A percentile compares a stretch with the other conserved stretches of the same genome.
Conservation (phyloP, 2,329 filamentous ascomycete genomes). For the Aspergillus versicolor region DNA sequence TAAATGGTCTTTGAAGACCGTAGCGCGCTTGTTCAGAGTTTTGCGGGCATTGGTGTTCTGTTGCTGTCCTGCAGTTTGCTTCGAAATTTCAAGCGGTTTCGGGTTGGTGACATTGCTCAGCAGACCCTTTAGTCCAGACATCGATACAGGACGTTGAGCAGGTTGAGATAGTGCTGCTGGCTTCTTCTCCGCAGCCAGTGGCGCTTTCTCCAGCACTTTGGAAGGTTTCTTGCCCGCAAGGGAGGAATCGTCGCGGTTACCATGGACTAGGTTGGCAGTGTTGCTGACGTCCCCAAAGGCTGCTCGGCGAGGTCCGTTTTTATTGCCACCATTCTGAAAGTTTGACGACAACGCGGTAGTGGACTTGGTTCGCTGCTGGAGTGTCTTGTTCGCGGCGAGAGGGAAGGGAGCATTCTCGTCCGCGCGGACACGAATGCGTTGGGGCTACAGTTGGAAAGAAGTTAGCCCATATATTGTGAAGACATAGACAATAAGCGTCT, state of each 20-base stretch:
- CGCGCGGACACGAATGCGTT: slow-evolving; percentile 62
- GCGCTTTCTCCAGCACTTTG: slow-evolving; percentile 31
- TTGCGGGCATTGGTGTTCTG: slow-evolving; percentile 46
- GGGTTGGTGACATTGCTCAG: slow-evolving; percentile 33
- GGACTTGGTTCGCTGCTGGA: slow-evolving; percentile 83
- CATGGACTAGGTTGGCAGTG: slow-evolving; percentile 43
- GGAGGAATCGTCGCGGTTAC: slow-evolving; percentile 57
- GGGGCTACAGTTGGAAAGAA: slow-evolving; percentile 56
- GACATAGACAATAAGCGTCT: background rate
- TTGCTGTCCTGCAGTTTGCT: slow-evolving; percentile 30
- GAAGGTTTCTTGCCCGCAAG: slow-evolving; percentile 48
- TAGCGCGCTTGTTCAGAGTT: slow-evolving; percentile 52
- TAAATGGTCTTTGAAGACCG: slow-evolving; percentile 55
- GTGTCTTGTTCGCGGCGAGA: slow-evolving; percentile 53
- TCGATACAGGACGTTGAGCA: slow-evolving; percentile 59
- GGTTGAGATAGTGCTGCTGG: slow-evolving; percentile 53
- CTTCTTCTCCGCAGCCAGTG: slow-evolving; percentile 40
- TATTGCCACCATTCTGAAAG: slow-evolving; percentile 56
- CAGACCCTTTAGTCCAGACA: slow-evolving; percentile 39
- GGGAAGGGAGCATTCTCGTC: slow-evolving; percentile 68
- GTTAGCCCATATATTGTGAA: slow-evolving; percentile 12
- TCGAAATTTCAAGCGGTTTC: slow-evolving; percentile 33
- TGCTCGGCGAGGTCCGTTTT: slow-evolving; percentile 69
- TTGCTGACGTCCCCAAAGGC: slow-evolving; percentile 85
- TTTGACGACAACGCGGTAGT: slow-evolving; percentile 60